Evolutionary conservation across 2,329 filamentous ascomycete genomes (phyloP), one percentile per base, ranked within the genome.

Genomic region (Stenocarpella maydis): DNA sequence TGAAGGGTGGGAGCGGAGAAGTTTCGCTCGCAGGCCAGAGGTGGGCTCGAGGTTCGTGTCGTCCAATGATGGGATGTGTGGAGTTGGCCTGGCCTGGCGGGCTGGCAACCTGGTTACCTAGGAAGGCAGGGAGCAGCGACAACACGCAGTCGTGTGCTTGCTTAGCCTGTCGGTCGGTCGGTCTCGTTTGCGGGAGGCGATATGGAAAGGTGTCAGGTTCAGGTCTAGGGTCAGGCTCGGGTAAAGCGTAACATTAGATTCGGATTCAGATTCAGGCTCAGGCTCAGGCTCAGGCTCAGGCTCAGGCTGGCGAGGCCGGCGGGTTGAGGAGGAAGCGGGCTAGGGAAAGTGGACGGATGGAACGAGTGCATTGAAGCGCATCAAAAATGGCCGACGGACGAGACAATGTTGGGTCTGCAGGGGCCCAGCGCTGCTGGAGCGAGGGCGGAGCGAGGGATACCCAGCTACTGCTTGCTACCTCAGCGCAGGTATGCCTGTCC

Each of bases 391-490:
- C n/a, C 49, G 58, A 47, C 41, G 58, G 58, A 61, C 28, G 55
- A 61, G 55, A 61, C 24, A 28, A 61, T 19, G 47, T 21, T 28
- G 9, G 41, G 58, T 12, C 24, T 61, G 58, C 58, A 61, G 58
- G 41, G 58, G 39, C 21, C 54, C 24, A 45, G 17, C 34, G 58
- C 58, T 47, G 24, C 10, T n/a, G 54, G 37, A 15, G 54, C 17
- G 39, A 9, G 43, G 26, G 14, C 34, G 3, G 15, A 55, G 28
- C 34, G 53, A 63, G 58, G 58, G 58, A 49, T 63, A 26, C 58
- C 41, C 43, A 63, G 82, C 64, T 82, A 82, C 68, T 85, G 82
- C 81, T 90, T 90, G 24, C 34, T 37, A 37, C 34, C 34, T 8
- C 9, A 37, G 6, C 5, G 2, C 9, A 37, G 34, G 34, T 37